Evolutionary conservation across 164 flowering plant species (phyloP).

Genomic region (Houttuynia cordata): DNA sequence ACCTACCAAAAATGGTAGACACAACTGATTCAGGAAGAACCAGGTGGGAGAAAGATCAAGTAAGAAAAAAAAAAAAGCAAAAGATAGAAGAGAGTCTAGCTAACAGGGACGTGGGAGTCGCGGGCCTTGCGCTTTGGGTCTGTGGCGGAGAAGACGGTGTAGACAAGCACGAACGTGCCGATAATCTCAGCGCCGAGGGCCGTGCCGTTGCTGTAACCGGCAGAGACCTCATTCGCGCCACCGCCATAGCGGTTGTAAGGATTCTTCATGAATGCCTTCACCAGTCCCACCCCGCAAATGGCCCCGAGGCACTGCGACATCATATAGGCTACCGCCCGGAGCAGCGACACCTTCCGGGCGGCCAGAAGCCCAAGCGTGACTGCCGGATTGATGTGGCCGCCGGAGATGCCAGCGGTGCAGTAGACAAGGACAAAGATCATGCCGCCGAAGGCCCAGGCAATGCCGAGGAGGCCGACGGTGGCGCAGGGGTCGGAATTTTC

Average conservation of each 20-base stretch:
- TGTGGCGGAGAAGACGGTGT: conserved; percentile 36
- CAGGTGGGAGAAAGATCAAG: too few relatives aligned
- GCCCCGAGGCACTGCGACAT: conserved; percentile 35
- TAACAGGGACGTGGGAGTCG: conserved; percentile 37
- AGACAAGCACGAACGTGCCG: conserved; percentile 25
- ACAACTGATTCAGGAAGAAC: too few relatives aligned
- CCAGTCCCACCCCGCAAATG: conserved; percentile 32
- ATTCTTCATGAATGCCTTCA: conserved; percentile 26
- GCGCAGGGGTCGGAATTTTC: conserved; percentile 11
- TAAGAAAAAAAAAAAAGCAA: too few relatives aligned
- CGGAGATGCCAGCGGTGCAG: conserved; percentile 38
- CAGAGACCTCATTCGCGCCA: conserved; percentile 22
- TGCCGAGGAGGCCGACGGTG: conserved; percentile 31
- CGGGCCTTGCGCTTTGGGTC: conserved; percentile 37
- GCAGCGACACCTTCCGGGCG: conserved; percentile 29
- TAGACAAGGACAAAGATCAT: conserved; percentile 36
- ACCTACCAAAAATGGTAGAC: conserved; percentile 8
- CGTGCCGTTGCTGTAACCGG: conserved; percentile 22
- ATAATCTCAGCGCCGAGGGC: conserved; percentile 38
- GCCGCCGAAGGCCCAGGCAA: conserved; percentile 39
- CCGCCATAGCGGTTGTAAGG: conserved; percentile 16
- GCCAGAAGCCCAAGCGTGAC: conserved; percentile 35
- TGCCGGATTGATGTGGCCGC: conserved; percentile 38
- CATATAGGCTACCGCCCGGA: conserved; percentile 28
- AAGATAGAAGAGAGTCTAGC: conserved; percentile 1